Base-by-base conservation (phyloP, 805 yeast genomes). In the Candida nanaspora region DNA sequence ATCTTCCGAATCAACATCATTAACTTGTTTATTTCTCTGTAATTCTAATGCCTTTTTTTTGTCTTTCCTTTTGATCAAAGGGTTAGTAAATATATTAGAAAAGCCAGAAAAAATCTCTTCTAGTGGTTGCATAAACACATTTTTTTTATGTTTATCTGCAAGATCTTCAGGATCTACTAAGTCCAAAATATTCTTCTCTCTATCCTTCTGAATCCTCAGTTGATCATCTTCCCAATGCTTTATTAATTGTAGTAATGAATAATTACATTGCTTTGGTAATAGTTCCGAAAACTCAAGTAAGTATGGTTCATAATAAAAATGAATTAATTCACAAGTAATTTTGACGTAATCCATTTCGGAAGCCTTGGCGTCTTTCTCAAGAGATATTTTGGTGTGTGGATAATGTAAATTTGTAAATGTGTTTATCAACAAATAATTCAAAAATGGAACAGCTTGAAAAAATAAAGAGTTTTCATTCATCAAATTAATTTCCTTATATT, bases 101-200 rank as follows among this genome's bases (percentile, higher is more conserved):
- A 82, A 82, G 46, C 79, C 78, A 16, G 79, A 65, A 41, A 82
- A 66, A 40, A 82, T 71, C 42, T 78, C 68, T 49, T 81, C 86
- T 50, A 33, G 32, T 6, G 37, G n/a, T n/a, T n/a, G n/a, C n/a
- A n/a, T 33, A 35, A 56, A 55, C 21, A 49, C 43, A 11, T 44
- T 47, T 32, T 46, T 50, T 28, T 51, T 50, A 44, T 76, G 76
- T 32, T 66, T 59, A 18, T 55, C 56, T 6, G 50, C 27, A 7
- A 23, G 41, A 13, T 46, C 46, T 22, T 56, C 62, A 35, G 53
- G 56, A 18, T 26, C 27, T 18, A 62, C 65, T 16, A 56, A 41
- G 28, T 54, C 51, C 54, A 61, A 50, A 43, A 70, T 68, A 39
- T 68, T 65, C 22, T 56, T 64, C 23, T 68, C 69, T 34, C 67